Evolutionary conservation across 495 filamentous ascomycete genomes (phyloP).

Genomic region (Penicillium atrosanguineum): DNA sequence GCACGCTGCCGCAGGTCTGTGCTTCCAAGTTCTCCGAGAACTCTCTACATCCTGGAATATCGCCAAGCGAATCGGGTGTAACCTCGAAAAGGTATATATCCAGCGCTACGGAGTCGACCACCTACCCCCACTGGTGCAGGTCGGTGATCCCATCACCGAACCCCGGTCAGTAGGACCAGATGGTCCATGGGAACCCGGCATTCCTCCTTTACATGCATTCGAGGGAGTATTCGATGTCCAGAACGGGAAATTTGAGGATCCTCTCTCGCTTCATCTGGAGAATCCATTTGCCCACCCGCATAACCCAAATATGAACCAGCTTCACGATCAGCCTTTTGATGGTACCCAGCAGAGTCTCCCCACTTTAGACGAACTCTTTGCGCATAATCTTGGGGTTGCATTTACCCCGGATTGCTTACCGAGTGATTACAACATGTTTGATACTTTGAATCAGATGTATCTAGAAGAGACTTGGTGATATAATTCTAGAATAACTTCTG

Average conservation of each 20-base stretch:
- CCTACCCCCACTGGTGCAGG: conserved; percentile 5
- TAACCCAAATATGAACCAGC: not conserved
- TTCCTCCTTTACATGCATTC: conserved; percentile 1
- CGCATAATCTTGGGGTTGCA: conserved; percentile 22
- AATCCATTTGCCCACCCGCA: not conserved
- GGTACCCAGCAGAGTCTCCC: not conserved
- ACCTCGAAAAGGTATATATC: conserved; percentile 23
- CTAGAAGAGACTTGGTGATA: conserved; percentile 24
- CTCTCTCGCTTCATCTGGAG: not conserved
- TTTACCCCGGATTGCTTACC: conserved; percentile 24
- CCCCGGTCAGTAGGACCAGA: not conserved
- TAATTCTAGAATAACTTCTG: not conserved
- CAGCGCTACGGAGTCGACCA: conserved; percentile 14
- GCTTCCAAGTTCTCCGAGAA: conserved; percentile 19
- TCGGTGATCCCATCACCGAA: not conserved
- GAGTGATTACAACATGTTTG: conserved; percentile 31
- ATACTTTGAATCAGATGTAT: conserved; percentile 28
- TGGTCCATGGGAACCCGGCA: not conserved
- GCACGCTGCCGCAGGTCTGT: conserved; percentile 16
- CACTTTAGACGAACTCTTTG: conserved; percentile 18
- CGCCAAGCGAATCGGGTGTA: conserved; percentile 24
- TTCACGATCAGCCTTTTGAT: not conserved
- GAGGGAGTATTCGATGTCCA: conserved; percentile 8
- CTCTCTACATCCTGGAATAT: conserved; percentile 28
- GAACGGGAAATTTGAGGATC: not conserved